Conservation (phyloP, 495 filamentous ascomycete species). For the Penicillium flavigenum region DNA sequence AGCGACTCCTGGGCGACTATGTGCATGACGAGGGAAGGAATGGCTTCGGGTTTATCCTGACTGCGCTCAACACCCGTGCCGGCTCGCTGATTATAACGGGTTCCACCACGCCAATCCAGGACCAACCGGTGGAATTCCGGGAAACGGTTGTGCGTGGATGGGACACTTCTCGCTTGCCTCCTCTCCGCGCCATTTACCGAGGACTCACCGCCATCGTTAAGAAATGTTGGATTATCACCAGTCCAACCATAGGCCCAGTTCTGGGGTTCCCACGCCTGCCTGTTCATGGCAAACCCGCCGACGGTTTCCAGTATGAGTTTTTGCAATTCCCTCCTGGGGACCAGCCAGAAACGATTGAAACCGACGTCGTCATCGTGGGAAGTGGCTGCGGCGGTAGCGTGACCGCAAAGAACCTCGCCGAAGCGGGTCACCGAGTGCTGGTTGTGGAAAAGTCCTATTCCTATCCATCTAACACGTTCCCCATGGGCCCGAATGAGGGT, state of each 20-base stretch:
- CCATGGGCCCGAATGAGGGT: slow-evolving; percentile 62
- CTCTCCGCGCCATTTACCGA: slow-evolving; percentile 58
- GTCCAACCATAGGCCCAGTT: slow-evolving; percentile 54
- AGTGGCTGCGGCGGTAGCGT: slow-evolving; percentile 88
- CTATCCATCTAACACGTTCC: slow-evolving; percentile 68
- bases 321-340: slow-evolving; percentile 49
- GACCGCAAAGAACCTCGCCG: slow-evolving; percentile 74
- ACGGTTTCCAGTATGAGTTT: slow-evolving; percentile 56
- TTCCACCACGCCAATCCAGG: slow-evolving; percentile 58
- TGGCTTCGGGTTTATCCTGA: slow-evolving; percentile 52
- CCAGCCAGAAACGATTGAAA: slow-evolving; percentile 58
- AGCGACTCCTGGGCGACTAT: slow-evolving; percentile 44
- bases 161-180: slow-evolving; percentile 55
- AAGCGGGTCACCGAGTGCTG: slow-evolving; percentile 69
- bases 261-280: slow-evolving; percentile 64
- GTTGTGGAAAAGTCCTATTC: slow-evolving; percentile 83
- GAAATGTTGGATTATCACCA: slow-evolving; percentile 58
- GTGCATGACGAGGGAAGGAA: slow-evolving; percentile 49
- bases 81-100: slow-evolving; percentile 69
- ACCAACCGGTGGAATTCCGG: slow-evolving; percentile 60
- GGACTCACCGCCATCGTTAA: slow-evolving; percentile 55
- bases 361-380: slow-evolving; percentile 82
- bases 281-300: slow-evolving; percentile 57
- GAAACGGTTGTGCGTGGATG: slow-evolving; percentile 61
- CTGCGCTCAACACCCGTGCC: slow-evolving; percentile 57